These are phyloP conservation scores for Sphaerulina populicola DNA, from an alignment of 2,329 filamentous ascomycete species.

Conservation along the genomic window DNA sequence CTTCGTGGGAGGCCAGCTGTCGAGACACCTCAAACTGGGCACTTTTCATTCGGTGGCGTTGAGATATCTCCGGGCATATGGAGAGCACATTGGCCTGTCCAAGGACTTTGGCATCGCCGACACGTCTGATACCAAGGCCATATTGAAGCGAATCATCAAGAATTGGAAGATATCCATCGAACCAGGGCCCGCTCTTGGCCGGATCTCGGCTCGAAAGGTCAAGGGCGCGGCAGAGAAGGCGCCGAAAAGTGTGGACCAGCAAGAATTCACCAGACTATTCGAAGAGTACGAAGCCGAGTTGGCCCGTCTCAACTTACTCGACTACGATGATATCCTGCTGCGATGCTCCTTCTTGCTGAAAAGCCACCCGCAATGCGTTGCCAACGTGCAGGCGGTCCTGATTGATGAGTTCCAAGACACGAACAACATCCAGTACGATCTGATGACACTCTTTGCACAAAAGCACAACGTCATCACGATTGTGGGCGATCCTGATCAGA, in stretches of 20 bases:
- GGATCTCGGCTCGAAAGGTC: slow-evolving; percentile 62
- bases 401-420: slow-evolving; percentile 99
- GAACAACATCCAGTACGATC: slow-evolving; percentile 85
- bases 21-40: slow-evolving; percentile 71
- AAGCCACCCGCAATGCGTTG: slow-evolving; percentile 67
- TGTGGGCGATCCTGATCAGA: slow-evolving; percentile 94
- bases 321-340: slow-evolving; percentile 88
- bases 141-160: slow-evolving; percentile 76
- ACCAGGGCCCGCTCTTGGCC: slow-evolving; percentile 58
- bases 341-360: slow-evolving; percentile 72
- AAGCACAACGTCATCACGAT: slow-evolving; percentile 71
- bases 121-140: slow-evolving; percentile 66
- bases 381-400: slow-evolving; percentile 80
- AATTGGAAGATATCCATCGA: slow-evolving; percentile 61
- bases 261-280: slow-evolving; percentile 61
- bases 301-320: slow-evolving; percentile 68
- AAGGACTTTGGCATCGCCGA: slow-evolving; percentile 89
- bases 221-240: slow-evolving; percentile 43
- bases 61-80: slow-evolving; percentile 75
- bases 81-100: slow-evolving; percentile 69
- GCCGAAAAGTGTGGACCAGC: slow-evolving; percentile 46
- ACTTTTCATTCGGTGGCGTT: slow-evolving; percentile 93
- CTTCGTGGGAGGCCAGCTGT: slow-evolving; percentile 67
- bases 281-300: slow-evolving; percentile 71
- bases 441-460: slow-evolving; percentile 82